Percentiles rank a stretch among this genome's conserved stretches.
Conservation (phyloP, 805 yeast genomes). For the Pichia nanzhaoensis region DNA sequence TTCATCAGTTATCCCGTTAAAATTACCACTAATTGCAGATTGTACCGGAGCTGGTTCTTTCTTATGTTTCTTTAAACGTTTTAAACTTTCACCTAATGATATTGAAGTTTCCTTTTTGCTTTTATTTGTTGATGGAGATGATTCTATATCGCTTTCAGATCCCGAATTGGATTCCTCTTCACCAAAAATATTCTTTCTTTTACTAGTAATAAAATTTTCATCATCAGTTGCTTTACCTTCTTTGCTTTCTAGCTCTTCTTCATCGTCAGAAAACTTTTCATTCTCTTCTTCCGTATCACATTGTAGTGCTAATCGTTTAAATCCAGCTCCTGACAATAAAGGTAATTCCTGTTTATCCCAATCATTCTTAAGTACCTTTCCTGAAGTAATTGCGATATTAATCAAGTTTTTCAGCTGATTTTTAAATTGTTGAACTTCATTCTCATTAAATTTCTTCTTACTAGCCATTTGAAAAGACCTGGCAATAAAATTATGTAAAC, state of each 20-base stretch:
- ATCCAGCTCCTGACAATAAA: slow-evolving; percentile 20
- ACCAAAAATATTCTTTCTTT: slow-evolving; percentile 16
- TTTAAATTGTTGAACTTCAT: slow-evolving; percentile 32
- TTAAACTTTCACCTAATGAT: slow-evolving; percentile 4
- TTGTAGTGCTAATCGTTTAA: slow-evolving; percentile 16
- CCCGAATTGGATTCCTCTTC: slow-evolving; percentile 15
- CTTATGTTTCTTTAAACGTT: slow-evolving; percentile 9
- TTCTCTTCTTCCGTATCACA: slow-evolving; percentile 11
- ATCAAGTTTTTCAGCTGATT: slow-evolving; percentile 44
- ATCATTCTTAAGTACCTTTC: slow-evolving; percentile 41
- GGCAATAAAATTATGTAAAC: slow-evolving; percentile 44
- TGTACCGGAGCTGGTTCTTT: not conserved
- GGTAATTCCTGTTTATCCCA: slow-evolving; percentile 53
- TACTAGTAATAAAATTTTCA: not conserved
- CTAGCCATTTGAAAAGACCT: slow-evolving; percentile 38
- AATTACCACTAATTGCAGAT: not conserved
- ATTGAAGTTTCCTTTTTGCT: not conserved
- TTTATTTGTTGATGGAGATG: not conserved
- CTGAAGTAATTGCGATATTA: slow-evolving; percentile 39
- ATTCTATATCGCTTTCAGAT: not conserved
- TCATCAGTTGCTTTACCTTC: not conserved
- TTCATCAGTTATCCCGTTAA: not conserved
- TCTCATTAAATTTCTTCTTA: slow-evolving; percentile 29
- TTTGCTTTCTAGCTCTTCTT: not conserved
- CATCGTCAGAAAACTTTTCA: not conserved